Conservation (phyloP, 768 basidiomycete species). For the Lentinula sp. region DNA sequence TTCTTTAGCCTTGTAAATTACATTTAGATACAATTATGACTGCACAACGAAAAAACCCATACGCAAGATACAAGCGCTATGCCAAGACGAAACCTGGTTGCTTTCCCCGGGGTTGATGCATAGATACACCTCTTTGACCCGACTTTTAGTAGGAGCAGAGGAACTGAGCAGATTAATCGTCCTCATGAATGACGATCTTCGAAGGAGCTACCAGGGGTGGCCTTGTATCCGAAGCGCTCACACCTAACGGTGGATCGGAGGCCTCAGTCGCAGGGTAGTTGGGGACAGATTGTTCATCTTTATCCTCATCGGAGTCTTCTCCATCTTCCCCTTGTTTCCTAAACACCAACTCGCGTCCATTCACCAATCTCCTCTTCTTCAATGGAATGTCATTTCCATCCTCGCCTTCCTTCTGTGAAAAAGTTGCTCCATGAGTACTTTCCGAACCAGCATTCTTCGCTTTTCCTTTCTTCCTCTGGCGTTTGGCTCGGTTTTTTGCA, state of each 20-base stretch:
- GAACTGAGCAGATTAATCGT: not conserved
- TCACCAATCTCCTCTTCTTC: slow-evolving; percentile 80
- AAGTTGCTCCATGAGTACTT: not conserved
- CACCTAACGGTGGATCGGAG: not conserved
- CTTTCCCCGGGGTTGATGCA: not conserved
- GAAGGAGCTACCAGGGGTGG: not conserved
- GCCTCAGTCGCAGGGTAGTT: not conserved
- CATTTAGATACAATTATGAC: not conserved
- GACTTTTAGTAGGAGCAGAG: not conserved
- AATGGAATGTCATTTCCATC: slow-evolving; percentile 36
- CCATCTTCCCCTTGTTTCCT: slow-evolving; percentile 4
- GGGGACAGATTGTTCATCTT: not conserved
- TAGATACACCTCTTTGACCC: not conserved
- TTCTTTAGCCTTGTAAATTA: not conserved
- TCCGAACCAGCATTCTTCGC: slow-evolving; percentile 36
- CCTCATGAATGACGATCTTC: slow-evolving; percentile 6
- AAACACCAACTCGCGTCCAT: slow-evolving; percentile 55
- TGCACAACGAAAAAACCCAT: not conserved
- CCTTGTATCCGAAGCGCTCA: not conserved
- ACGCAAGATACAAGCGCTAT: not conserved
- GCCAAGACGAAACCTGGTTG: not conserved
- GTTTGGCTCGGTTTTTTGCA: slow-evolving; percentile 89
- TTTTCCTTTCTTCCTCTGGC: slow-evolving; percentile 87
- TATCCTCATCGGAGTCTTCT: not conserved
- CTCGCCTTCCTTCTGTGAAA: slow-evolving; percentile 14